Base-by-base conservation (phyloP, 306 rosid species). In the Psophocarpus tetragonolobus region DNA sequence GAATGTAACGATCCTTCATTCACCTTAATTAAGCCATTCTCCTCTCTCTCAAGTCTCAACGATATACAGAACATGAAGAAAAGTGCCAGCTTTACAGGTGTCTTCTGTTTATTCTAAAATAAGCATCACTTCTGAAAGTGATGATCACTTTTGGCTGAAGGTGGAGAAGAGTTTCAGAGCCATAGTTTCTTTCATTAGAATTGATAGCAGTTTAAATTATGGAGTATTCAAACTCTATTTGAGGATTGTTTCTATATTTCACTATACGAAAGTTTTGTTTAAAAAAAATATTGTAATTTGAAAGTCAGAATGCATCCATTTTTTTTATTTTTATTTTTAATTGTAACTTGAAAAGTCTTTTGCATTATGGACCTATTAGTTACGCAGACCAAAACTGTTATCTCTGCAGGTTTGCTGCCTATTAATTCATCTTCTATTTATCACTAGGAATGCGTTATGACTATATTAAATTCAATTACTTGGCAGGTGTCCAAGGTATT, bases 401-500 rank as follows among this genome's bases (percentile, higher is more conserved):
- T 73, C 35, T 48, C 30, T 41, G 62, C 32, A 10, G 29, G 57
- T 61, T 51, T 23, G 21, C 50, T 66, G 33, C 80, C 72, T 23
- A 6, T 74, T 68, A 29, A 32, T 80, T 84, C 13, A 42, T 83
- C n/a, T 35, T 72, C 54, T 10, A 42, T 17, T 36, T 62, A 14
- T 57, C 27, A 17, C 14, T 62, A 41, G 50, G 63, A 47, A 56
- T 54, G 41, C 67, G 20, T 48, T 61, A 29, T 68, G 44, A 68
- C 15, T 69, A 42, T 73, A 23, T 65, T 71, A 62, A 42, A 58
- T 76, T 76, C 71, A 75, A 80, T 76, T 74, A 73, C 69, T 85
- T 82, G 67, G 73, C 84, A 95, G 98, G 91, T 79, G 50, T 87
- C 90, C 15, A 92, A 85, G 87, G 39, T 81, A 76, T 92, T 87